A percentile compares a stretch with the other conserved stretches of the same genome.
Evolutionary conservation across 2,329 filamentous ascomycete species (phyloP).

Genomic region (Phaeosphaeriaceae sp.): DNA sequence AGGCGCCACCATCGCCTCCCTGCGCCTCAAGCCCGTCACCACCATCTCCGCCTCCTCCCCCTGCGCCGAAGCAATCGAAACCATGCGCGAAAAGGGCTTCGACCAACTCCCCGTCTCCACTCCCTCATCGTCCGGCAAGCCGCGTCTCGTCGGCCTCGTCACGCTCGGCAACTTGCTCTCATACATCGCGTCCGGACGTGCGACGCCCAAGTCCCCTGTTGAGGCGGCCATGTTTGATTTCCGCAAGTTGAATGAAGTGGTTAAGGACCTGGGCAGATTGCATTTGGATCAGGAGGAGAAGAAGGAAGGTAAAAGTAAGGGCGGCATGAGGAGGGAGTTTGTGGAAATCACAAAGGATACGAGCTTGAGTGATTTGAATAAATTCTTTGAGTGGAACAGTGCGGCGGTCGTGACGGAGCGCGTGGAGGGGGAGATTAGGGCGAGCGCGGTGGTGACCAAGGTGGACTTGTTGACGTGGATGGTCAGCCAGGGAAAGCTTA

Average conservation of each 20-base stretch:
- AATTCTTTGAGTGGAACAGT: slow-evolving; percentile 98
- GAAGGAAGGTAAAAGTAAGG: slow-evolving; percentile 11
- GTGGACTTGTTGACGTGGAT: slow-evolving; percentile 94
- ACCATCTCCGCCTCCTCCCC: slow-evolving; percentile 74
- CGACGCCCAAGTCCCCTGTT: slow-evolving; percentile 75
- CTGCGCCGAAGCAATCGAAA: slow-evolving; percentile 91
- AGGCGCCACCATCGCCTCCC: slow-evolving; percentile 78
- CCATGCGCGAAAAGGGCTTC: slow-evolving; percentile 97
- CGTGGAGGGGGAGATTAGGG: slow-evolving; percentile 68
- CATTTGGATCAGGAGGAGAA: slow-evolving; percentile 37
- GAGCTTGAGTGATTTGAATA: slow-evolving; percentile 79
- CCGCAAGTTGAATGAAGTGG: slow-evolving; percentile 81
- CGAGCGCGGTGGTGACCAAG: slow-evolving; percentile 92
- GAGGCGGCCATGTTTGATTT: slow-evolving; percentile 98
- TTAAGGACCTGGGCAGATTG: slow-evolving; percentile 71
- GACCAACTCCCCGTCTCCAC: slow-evolving; percentile 91
- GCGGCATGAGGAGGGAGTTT: slow-evolving; percentile 68
- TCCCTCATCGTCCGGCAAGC: slow-evolving; percentile 63
- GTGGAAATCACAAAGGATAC: slow-evolving; percentile 95
- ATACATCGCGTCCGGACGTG: slow-evolving; percentile 85
- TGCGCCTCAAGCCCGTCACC: slow-evolving; percentile 92
- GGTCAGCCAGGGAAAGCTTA: slow-evolving; percentile 57
- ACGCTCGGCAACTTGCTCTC: slow-evolving; percentile 94
- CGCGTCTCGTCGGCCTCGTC: slow-evolving; percentile 85
- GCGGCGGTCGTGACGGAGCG: slow-evolving; percentile 92